Conservation (phyloP, 108 stramenopile species). For the Ochromonas danica region DNA sequence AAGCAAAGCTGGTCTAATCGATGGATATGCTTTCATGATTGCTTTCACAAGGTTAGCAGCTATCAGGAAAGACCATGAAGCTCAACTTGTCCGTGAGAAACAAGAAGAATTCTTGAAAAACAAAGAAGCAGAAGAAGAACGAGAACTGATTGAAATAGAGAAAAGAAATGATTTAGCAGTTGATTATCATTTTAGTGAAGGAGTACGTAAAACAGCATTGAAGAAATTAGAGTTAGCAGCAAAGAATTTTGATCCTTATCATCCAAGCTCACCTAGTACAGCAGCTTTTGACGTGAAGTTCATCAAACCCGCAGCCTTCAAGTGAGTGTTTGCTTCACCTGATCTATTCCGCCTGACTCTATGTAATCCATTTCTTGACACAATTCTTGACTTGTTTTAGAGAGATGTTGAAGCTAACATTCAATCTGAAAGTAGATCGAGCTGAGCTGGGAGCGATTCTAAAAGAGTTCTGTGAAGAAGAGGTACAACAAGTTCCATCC, state of each 20-base stretch:
- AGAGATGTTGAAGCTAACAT: slow-evolving; percentile 33
- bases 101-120: not conserved
- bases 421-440: slow-evolving; percentile 12
- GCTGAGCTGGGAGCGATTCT: slow-evolving; percentile 29
- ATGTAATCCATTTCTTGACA: not conserved
- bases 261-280: slow-evolving; percentile 7
- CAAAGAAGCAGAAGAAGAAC: slow-evolving; percentile 26
- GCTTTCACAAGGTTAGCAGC: not conserved
- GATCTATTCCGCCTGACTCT: no score
- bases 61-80: not conserved
- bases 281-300: slow-evolving; percentile 1
- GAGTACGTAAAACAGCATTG: not conserved
- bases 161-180: not conserved
- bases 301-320: slow-evolving; percentile 24
- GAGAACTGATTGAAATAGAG: not conserved
- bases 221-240: slow-evolving; percentile 21
- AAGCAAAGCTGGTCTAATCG: not conserved
- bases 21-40: slow-evolving; percentile 27
- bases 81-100: slow-evolving; percentile 10
- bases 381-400: not conserved
- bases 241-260: slow-evolving; percentile 6
- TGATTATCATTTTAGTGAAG: not conserved
- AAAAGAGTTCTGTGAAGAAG: slow-evolving; percentile 22
- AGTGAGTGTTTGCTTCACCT: not conserved
- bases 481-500: not conserved